These are phyloP conservation scores for Ampelomyces quisqualis DNA, from an alignment of 2,329 filamentous ascomycete genomes.

Conservation along the genomic window DNA sequence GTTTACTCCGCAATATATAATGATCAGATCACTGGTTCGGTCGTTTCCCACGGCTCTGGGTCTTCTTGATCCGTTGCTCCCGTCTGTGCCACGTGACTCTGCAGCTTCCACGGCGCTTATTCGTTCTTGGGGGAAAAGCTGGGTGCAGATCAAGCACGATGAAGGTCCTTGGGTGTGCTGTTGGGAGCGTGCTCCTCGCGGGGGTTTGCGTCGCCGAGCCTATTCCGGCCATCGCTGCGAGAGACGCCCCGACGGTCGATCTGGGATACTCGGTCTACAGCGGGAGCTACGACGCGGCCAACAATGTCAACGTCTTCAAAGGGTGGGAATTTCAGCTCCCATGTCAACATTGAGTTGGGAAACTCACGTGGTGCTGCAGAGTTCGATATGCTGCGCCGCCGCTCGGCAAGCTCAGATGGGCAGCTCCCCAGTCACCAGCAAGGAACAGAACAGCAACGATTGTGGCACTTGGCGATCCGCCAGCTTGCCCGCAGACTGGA, in stretches of 20 bases:
- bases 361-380: slow-evolving; percentile 32
- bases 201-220: slow-evolving; percentile 21
- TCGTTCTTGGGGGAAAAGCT: slow-evolving; percentile 7
- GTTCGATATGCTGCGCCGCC: slow-evolving; percentile 57
- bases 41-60: slow-evolving; percentile 17
- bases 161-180: slow-evolving; percentile 10
- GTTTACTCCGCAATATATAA: slow-evolving; percentile 13
- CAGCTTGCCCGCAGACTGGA: slow-evolving; percentile 38
- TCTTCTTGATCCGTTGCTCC: slow-evolving; percentile 7
- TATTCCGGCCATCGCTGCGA: slow-evolving; percentile 18
- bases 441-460: slow-evolving; percentile 44
- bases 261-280: slow-evolving; percentile 38
- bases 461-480: slow-evolving; percentile 49
- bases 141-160: slow-evolving; percentile 10
- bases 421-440: slow-evolving; percentile 51
- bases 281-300: slow-evolving; percentile 25
- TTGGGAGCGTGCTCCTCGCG: slow-evolving; percentile 24
- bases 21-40: slow-evolving; percentile 2
- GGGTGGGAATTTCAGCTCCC: slow-evolving; percentile 19
- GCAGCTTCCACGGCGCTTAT: slow-evolving; percentile 8
- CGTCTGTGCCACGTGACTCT: slow-evolving; percentile 8
- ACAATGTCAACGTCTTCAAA: slow-evolving; percentile 37
- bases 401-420: slow-evolving; percentile 53
- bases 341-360: background rate
- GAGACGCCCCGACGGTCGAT: slow-evolving; percentile 29